Conservation (phyloP, 495 filamentous ascomycete genomes). For the Chlorociboria aeruginascens region DNA sequence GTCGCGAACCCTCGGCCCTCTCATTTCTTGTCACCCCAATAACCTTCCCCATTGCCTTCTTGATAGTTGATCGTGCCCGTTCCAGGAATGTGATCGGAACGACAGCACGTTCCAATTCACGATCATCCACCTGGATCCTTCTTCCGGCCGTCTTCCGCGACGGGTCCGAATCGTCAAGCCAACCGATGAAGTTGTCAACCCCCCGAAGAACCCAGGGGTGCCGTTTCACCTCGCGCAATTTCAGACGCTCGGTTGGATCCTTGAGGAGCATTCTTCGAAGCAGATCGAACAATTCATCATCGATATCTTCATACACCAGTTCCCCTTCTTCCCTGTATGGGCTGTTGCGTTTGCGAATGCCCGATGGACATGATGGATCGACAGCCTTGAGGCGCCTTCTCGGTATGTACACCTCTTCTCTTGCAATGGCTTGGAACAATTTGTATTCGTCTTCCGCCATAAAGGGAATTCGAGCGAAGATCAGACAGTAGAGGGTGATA, state of each 20-base stretch:
- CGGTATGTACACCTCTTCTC: conserved; percentile 82
- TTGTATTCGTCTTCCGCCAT: conserved; percentile 80
- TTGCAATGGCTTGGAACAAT: conserved; percentile 82
- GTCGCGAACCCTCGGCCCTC: conserved; percentile 38
- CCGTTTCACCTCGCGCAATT: conserved; percentile 83
- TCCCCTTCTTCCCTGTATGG: conserved; percentile 48
- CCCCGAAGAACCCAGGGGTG: conserved; percentile 91
- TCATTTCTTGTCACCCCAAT: conserved; percentile 44
- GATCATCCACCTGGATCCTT: conserved; percentile 83
- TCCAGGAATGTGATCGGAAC: conserved; percentile 79
- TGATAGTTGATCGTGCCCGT: conserved; percentile 54
- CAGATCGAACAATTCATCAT: conserved; percentile 70
- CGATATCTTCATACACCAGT: conserved; percentile 74
- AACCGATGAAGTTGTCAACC: conserved; percentile 58
- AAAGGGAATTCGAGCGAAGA: conserved; percentile 89
- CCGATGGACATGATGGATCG: conserved; percentile 41
- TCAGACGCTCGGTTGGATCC: conserved; percentile 78
- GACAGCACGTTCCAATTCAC: conserved; percentile 83
- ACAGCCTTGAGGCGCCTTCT: conserved; percentile 67
- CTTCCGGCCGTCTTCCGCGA: conserved; percentile 67
- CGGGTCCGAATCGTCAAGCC: conserved; percentile 93
- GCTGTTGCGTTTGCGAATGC: conserved; percentile 41
- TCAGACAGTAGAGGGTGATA: conserved; percentile 88
- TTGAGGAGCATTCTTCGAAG: conserved; percentile 74
- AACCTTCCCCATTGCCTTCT: conserved; percentile 51